Conservation (phyloP, 768 basidiomycete genomes). For the Amylocystis lapponica region DNA sequence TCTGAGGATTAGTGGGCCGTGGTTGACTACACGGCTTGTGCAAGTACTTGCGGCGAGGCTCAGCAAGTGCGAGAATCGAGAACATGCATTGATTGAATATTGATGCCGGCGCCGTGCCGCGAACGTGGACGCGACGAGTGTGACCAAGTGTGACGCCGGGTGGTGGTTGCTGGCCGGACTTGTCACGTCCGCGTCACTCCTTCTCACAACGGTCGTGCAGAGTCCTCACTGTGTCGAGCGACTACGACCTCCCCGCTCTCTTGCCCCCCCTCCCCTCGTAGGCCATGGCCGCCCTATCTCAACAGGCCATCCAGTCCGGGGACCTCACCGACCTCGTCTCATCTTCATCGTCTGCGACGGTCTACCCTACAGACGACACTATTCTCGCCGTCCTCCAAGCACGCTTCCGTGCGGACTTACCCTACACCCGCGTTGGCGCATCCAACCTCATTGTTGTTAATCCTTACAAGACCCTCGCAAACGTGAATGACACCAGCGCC, state of each 20-base stretch:
- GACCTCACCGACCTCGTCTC: constrained; percentile 76
- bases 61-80: too few species aligned
- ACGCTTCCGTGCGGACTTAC: constrained; percentile 82
- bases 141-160: too few species aligned
- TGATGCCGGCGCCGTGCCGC: too few species aligned
- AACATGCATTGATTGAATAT: too few species aligned
- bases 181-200: too few species aligned
- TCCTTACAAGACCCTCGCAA: constrained; percentile 80
- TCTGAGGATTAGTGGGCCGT: too few species aligned
- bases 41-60: too few species aligned
- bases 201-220: too few species aligned
- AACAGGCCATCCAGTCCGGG: constrained; percentile 61
- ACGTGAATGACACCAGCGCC: constrained; percentile 73
- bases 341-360: constrained; percentile 60
- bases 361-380: constrained; percentile 84
- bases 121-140: too few species aligned
- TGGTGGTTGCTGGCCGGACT: too few species aligned
- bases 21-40: too few species aligned
- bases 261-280: constrained; percentile 11
- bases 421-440: constrained; percentile 71
- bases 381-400: constrained; percentile 75
- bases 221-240: too few species aligned
- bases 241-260: constrained; percentile 20
- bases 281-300: constrained; percentile 34
- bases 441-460: constrained; percentile 77